Evolutionary conservation across 495 filamentous ascomycete species (phyloP).

Genomic region (Apiosordaria backusii): DNA sequence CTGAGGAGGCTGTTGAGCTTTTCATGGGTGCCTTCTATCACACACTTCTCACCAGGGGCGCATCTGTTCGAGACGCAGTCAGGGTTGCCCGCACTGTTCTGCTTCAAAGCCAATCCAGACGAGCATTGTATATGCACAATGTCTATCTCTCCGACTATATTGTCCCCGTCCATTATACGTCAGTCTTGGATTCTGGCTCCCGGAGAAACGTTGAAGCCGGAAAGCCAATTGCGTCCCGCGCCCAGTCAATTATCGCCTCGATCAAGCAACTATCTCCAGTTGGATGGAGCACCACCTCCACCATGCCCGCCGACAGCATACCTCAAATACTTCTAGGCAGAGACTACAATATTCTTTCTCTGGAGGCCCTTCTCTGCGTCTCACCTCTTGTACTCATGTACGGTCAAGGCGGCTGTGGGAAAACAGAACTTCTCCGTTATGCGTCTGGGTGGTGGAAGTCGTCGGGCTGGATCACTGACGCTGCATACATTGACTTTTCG

Average conservation of each 20-base stretch:
- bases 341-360: constrained; percentile 7
- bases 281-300: neutral
- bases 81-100: neutral
- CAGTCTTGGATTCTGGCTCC: no score
- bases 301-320: neutral
- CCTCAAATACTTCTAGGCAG: neutral
- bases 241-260: neutral
- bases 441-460: constrained; percentile 7
- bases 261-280: neutral
- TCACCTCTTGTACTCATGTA: neutral
- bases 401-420: constrained; percentile 7
- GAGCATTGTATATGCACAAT: constrained; percentile 6
- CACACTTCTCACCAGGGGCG: neutral
- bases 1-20: constrained; percentile 7
- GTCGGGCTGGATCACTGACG: constrained; percentile 1
- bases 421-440: constrained; percentile 6
- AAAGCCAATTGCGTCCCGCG: no score
- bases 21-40: constrained; percentile 9
- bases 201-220: no score
- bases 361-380: neutral
- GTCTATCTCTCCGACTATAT: constrained; percentile 6
- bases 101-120: neutral
- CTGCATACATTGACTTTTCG: constrained; percentile 5
- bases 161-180: neutral
- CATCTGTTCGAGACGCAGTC: neutral